Base-by-base conservation (phyloP, 2,329 filamentous ascomycete species). In the Penicillium sp. region DNA sequence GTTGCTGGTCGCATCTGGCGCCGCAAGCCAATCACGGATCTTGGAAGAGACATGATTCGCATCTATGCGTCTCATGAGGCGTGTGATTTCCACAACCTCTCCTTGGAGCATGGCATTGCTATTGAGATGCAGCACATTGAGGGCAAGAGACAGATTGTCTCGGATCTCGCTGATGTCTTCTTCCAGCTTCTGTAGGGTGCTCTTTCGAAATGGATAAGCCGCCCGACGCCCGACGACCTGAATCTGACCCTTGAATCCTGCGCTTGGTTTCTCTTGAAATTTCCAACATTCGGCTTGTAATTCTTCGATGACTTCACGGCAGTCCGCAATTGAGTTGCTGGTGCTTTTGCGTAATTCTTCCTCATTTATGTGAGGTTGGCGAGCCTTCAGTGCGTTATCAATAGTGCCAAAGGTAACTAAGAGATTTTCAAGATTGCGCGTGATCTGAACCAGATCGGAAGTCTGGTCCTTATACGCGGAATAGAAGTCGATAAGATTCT, bases 121-220 rank as follows among this genome's bases (percentile, higher is more conserved):
- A 21, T 47, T 47, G 29, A 75, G 67, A 58, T 78, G 71, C 19
- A 79, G 61, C 7, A 76, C 62, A 45, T 76, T 64, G 23, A 77
- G 62, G 26, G 71, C 75, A 17, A 73, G 64, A 15, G 68, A 73
- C 9, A 80, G 53, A 13, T 71, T 70, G 7, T 64, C 64, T 19
- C 74, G 62, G 21, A 75, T 69, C 1, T 76, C 76, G 56, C 69
- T 66, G n/a, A 78, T 65, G 56, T 77, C 70, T 64, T 77, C 75
- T 60, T 77, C 73, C 8, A 81, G 73, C 60, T 77, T 78, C 56
- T 75, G 68, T 48, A 81, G 63, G 1, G 77, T 81, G 51, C 74
- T 78, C 60, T 71, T 66, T 46, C 73, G 69, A 60, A 81, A 70
- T 23, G 67, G 69, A 64, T 72, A 71, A 30, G 61, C 52, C 3